A percentile compares a stretch with the other conserved stretches of the same genome.
Conservation (phyloP, 441 rosid genomes). For the Erodium moschatum region DNA sequence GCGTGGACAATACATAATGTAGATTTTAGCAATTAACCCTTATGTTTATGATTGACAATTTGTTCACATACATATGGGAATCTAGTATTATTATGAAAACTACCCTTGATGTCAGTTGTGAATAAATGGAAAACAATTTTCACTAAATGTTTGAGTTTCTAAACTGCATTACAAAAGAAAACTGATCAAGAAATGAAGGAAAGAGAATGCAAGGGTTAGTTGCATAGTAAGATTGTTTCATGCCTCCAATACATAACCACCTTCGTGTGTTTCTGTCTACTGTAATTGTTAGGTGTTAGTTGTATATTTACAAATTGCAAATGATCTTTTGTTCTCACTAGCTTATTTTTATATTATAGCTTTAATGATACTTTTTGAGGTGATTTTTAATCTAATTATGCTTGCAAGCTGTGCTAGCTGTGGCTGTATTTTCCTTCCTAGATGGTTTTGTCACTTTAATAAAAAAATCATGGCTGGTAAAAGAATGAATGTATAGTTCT, state of each 20-base stretch:
- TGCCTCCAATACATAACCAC: neutral
- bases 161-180: neutral
- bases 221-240: neutral
- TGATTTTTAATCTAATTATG: neutral
- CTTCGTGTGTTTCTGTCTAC: neutral
- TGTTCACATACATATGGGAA: conserved; percentile 11
- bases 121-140: neutral
- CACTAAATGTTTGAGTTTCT: neutral
- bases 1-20: too few species aligned
- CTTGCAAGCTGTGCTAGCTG: neutral
- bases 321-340: neutral
- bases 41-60: conserved; percentile 2
- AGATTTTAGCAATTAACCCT: too few species aligned
- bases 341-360: neutral
- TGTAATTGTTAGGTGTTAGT: neutral
- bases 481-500: neutral
- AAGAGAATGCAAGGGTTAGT: neutral
- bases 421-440: neutral
- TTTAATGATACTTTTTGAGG: neutral
- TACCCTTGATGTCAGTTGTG: neutral
- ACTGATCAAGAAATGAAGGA: neutral
- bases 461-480: neutral
- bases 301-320: neutral
- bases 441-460: neutral
- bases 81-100: neutral